Conservation (phyloP, 2,329 filamentous ascomycete genomes). For the Ascochyta clinopodiicola region DNA sequence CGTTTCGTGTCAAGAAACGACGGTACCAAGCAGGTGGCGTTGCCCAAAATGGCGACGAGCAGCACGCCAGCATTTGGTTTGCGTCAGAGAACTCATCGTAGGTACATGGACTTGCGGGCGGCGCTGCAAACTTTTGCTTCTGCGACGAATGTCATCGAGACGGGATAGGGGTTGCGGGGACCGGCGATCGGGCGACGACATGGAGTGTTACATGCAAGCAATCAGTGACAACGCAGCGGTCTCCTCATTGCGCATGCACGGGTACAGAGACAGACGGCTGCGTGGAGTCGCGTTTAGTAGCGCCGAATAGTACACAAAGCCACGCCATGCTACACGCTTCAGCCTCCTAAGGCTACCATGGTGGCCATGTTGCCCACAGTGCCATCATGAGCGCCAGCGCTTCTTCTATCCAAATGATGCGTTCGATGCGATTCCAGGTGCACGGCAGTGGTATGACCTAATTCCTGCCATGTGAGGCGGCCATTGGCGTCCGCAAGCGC, state of each 20-base stretch:
- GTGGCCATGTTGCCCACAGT: slow-evolving; percentile 12
- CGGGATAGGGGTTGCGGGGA: slow-evolving; percentile 28
- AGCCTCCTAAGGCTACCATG: slow-evolving; percentile 18
- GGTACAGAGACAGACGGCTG: slow-evolving; percentile 15
- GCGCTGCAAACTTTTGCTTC: slow-evolving; percentile 28
- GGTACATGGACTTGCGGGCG: slow-evolving; percentile 6
- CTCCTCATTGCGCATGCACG: slow-evolving; percentile 6
- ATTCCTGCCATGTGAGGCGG: slow-evolving; percentile 17
- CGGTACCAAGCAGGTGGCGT: slow-evolving; percentile 21
- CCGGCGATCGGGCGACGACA: slow-evolving; percentile 27
- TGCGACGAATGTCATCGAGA: slow-evolving; percentile 15
- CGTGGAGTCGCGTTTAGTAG: slow-evolving; percentile 22
- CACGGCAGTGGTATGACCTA: slow-evolving; percentile 36
- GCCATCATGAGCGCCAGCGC: slow-evolving; percentile 31
- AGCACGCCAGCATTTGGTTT: slow-evolving; percentile 9
- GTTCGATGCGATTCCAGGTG: slow-evolving; percentile 32
- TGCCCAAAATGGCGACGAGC: slow-evolving; percentile 23
- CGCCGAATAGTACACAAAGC: slow-evolving; percentile 11
- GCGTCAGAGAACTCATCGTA: slow-evolving; percentile 20
- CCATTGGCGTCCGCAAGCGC: slow-evolving; percentile 42
- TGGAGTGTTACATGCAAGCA: slow-evolving; percentile 36
- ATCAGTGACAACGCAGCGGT: slow-evolving; percentile 31
- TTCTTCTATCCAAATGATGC: slow-evolving; percentile 17
- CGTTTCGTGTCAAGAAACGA: slow-evolving; percentile 19
- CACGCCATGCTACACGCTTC: slow-evolving; percentile 26